phyloP scores from a whole-genome alignment of 305 asterid species.

The Fraxinus nigra region DNA sequence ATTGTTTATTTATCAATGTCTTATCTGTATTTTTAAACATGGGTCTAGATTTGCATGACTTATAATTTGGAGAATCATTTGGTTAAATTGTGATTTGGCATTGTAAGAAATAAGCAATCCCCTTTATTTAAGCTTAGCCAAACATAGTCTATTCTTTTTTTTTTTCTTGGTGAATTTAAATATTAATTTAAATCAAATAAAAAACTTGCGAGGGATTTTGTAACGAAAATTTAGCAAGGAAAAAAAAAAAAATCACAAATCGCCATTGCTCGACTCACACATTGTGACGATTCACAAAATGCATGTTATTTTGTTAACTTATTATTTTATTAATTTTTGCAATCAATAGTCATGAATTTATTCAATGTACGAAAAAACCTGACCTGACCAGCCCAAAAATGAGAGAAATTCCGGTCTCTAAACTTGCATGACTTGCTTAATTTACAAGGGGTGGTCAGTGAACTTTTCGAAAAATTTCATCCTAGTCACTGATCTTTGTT shows the following conservation, averaged over 20 bases:
- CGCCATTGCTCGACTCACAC: neutral
- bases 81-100: too few species aligned
- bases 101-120: too few species aligned
- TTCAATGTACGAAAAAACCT: neutral
- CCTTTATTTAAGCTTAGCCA: too few species aligned
- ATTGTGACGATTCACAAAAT: neutral
- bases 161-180: too few species aligned
- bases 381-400: neutral
- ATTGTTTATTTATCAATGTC: neutral
- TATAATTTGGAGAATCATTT: too few species aligned
- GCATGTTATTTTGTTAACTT: neutral
- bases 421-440: neutral
- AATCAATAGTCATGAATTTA: neutral
- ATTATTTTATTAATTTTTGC: neutral
- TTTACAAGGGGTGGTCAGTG: neutral
- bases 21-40: neutral
- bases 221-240: too few species aligned
- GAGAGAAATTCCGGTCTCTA: neutral
- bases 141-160: too few species aligned
- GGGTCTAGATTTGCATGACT: neutral
- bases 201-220: too few species aligned
- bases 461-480: neutral
- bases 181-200: too few species aligned
- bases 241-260: neutral
- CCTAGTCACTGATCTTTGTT: neutral